These are phyloP conservation scores for Venturia asperata DNA, from an alignment of 2,329 filamentous ascomycete genomes.

Conservation along the genomic window DNA sequence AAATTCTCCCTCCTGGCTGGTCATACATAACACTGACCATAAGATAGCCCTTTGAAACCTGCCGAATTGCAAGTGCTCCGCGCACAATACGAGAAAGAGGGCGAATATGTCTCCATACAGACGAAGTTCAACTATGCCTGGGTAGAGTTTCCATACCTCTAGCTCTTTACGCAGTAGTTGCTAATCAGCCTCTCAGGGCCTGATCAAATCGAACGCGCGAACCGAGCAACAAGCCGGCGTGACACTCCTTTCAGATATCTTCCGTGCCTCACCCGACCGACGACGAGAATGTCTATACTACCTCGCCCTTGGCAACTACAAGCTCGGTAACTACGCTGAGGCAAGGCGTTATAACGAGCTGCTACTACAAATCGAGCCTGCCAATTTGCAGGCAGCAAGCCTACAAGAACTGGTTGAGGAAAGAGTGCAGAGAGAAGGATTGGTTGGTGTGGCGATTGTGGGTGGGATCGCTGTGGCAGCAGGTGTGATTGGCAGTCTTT, in stretches of 20 bases:
- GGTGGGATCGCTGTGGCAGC: constrained; percentile 88
- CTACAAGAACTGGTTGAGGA: constrained; percentile 86
- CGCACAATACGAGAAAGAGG: constrained; percentile 94
- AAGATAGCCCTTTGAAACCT: constrained; percentile 70
- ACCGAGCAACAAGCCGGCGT: constrained; percentile 90
- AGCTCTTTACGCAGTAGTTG: neutral
- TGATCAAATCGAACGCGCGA: constrained; percentile 85
- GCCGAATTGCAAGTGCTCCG: constrained; percentile 89
- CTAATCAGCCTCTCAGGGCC: constrained; percentile 51
- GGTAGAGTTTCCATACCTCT: constrained; percentile 48
- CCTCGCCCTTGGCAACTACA: constrained; percentile 93
- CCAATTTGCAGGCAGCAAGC: constrained; percentile 84
- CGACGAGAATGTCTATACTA: constrained; percentile 98
- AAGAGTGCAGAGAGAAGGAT: constrained; percentile 87
- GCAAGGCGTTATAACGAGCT: constrained; percentile 91
- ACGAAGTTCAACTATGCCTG: constrained; percentile 99
- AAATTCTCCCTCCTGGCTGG: neutral
- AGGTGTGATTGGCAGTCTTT: constrained; percentile 81
- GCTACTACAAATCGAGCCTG: constrained; percentile 81
- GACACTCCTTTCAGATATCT: constrained; percentile 90
- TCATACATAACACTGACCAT: constrained; percentile 6
- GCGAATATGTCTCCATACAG: constrained; percentile 91
- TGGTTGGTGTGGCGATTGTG: constrained; percentile 91
- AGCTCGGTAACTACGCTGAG: constrained; percentile 94
- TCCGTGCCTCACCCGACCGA: constrained; percentile 84